phyloP scores from a whole-genome alignment of 768 basidiomycete species.

The Lactarius deliciosus region DNA sequence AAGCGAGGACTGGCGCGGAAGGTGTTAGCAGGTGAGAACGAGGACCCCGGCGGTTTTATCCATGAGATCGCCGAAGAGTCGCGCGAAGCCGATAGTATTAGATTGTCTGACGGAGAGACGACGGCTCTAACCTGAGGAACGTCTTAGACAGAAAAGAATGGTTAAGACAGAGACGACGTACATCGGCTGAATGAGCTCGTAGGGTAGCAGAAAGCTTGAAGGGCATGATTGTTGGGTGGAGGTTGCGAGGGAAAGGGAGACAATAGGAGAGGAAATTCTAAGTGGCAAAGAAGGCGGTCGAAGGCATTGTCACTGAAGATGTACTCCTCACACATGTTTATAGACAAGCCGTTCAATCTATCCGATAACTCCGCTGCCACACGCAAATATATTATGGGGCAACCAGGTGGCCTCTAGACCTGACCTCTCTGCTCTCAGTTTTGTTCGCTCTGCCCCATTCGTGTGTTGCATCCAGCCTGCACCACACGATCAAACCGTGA shows the following conservation, averaged over 20 bases:
- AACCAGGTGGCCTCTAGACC: neutral
- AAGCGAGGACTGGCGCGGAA: conserved; percentile 68
- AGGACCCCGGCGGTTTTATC: conserved; percentile 52
- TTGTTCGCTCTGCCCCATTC: neutral
- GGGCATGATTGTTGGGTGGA: conserved; percentile 45
- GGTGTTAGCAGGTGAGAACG: conserved; percentile 55
- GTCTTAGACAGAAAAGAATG: conserved; percentile 26
- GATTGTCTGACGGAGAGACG: conserved; percentile 67
- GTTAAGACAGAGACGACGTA: conserved; percentile 40
- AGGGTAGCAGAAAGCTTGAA: conserved; percentile 79
- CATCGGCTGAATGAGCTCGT: conserved; percentile 69
- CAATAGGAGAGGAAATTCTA: conserved; percentile 15
- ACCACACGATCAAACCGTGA: neutral
- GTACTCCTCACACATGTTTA: neutral
- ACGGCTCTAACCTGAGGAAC: conserved; percentile 77
- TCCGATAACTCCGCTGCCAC: neutral
- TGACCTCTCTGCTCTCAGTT: neutral
- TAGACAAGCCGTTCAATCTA: neutral
- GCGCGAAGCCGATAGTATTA: conserved; percentile 87
- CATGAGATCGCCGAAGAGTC: conserved; percentile 90
- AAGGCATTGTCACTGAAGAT: neutral
- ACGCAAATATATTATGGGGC: neutral
- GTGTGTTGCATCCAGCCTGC: neutral
- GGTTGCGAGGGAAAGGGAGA: conserved; percentile 21
- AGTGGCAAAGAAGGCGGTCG: conserved; percentile 15